Evolutionary conservation across 225 moss, liverwort and hornwort genomes (phyloP), one percentile per base, ranked within the genome.

Genomic region (Sphagnum contortum): DNA sequence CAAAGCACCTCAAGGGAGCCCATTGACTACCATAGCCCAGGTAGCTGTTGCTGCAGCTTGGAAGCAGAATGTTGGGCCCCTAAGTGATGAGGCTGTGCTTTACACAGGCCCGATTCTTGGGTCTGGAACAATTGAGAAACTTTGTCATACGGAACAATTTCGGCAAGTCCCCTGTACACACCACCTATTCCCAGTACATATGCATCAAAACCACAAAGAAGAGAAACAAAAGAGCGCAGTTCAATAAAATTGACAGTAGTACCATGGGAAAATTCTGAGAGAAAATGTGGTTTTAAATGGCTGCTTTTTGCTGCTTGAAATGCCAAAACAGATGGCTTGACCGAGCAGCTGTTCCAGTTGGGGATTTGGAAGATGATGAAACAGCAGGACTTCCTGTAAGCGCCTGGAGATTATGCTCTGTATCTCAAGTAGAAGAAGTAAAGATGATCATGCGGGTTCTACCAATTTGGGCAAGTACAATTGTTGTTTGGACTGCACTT

Each of bases 341-440:
- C 52, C 77, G 72, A 51, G 77, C 77, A 57, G 76, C 80, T 7
- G 55, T 75, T 6, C 48, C 29, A 29, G 29, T 29, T 29, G 29
- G 29, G 29, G 29, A 29, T 1, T 29, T 29, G 29, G 29, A 29
- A 29, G 53, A 60, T 12, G 65, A 67, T 12, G 11, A 7, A n/a
- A 12, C 46, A 10, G 72, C 71, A 44, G 66, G 6, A 12, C 7
- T 48, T 12, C 5, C 50, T 48, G 48, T 45, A n/a, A 71, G 55
- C 45, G 50, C 69, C 2, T 77, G 81, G 81, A 65, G 60, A 11
- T 64, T 77, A 10, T 77, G 77, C 68, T 59, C 70, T 4, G 77
- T 81, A n/a, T 77, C 77, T 9, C 73, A 77, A 55, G 81, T 81
- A 4, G 81, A 81, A 49, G 81, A 81, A 61, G 74, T 77, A 57